These are phyloP conservation scores for Ambrosiella xylebori DNA, from an alignment of 2,329 filamentous ascomycete genomes.

Conservation along the genomic window DNA sequence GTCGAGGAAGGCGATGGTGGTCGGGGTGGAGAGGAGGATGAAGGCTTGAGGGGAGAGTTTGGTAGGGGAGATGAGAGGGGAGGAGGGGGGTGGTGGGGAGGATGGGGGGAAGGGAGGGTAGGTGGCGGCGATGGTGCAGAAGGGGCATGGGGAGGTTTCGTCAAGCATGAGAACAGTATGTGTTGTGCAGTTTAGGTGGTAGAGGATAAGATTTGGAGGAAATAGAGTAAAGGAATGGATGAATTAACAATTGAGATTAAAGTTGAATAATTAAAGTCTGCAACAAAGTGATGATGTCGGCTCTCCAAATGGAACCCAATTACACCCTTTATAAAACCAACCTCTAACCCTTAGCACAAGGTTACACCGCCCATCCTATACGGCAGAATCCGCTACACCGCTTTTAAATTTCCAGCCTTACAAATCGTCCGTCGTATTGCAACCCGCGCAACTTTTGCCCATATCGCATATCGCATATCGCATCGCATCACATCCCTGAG, in stretches of 20 bases:
- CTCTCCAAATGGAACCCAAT: background rate
- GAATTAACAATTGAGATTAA: too few species aligned
- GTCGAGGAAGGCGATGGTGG: slow-evolving; percentile 77
- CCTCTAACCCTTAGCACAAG: background rate
- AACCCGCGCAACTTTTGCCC: background rate
- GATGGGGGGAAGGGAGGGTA: slow-evolving; percentile 32
- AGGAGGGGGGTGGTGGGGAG: slow-evolving; percentile 24
- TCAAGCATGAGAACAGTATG: background rate
- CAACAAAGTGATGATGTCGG: too few species aligned
- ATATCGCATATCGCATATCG: background rate
- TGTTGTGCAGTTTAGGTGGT: too few species aligned
- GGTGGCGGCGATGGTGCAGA: slow-evolving; percentile 39
- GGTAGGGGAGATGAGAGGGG: slow-evolving; percentile 17
- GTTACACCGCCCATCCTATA: background rate
- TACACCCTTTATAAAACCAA: background rate
- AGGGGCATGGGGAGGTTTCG: slow-evolving; percentile 30
- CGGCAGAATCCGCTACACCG: background rate
- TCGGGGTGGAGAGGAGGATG: slow-evolving; percentile 59
- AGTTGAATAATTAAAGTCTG: too few species aligned
- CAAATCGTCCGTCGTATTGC: background rate
- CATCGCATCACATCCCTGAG: background rate
- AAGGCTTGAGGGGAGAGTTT: slow-evolving; percentile 31
- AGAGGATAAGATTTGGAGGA: too few species aligned
- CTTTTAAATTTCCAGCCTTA: background rate
- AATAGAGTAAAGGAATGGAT: too few species aligned